Percentiles rank a stretch among this genome's conserved stretches.
Conservation (phyloP, 2,329 filamentous ascomycete species). For the Cercospora sesami region DNA sequence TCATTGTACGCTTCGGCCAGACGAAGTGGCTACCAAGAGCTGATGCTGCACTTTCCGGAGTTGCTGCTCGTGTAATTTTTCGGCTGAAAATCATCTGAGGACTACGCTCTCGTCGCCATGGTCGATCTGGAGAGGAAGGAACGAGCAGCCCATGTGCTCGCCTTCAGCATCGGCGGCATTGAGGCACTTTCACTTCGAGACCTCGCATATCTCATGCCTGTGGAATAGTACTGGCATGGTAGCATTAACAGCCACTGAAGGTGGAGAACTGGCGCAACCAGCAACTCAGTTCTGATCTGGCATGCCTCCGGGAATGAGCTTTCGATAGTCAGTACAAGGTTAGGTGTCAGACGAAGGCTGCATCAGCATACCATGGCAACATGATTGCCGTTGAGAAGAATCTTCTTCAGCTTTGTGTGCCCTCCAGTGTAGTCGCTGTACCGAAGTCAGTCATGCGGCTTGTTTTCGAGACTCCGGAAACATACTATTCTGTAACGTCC, state of each 20-base stretch:
- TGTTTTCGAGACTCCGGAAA: slow-evolving; percentile 42
- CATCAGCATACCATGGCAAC: slow-evolving; percentile 84
- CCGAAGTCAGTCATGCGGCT: slow-evolving; percentile 7
- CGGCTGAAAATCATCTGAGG: background rate
- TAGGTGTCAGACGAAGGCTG: background rate
- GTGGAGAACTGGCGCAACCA: background rate
- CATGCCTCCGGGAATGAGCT: slow-evolving; percentile 35
- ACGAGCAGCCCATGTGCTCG: background rate
- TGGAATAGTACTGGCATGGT: background rate
- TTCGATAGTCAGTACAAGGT: background rate
- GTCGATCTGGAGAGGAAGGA: background rate
- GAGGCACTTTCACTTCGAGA: background rate
- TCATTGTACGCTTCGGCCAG: background rate
- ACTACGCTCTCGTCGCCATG: background rate
- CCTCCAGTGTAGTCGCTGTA: slow-evolving; percentile 84
- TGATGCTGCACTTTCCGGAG: background rate
- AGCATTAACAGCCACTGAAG: background rate
- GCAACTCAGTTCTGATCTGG: slow-evolving; percentile 26
- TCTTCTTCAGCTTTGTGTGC: slow-evolving; percentile 85
- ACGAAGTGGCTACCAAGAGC: background rate
- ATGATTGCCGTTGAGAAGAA: slow-evolving; percentile 95
- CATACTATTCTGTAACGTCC: slow-evolving; percentile 88
- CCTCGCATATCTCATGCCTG: background rate
- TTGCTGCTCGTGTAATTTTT: background rate
- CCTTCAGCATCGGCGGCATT: background rate